Base-by-base conservation (phyloP, 768 basidiomycete genomes). In the Mrakia blollopis region DNA sequence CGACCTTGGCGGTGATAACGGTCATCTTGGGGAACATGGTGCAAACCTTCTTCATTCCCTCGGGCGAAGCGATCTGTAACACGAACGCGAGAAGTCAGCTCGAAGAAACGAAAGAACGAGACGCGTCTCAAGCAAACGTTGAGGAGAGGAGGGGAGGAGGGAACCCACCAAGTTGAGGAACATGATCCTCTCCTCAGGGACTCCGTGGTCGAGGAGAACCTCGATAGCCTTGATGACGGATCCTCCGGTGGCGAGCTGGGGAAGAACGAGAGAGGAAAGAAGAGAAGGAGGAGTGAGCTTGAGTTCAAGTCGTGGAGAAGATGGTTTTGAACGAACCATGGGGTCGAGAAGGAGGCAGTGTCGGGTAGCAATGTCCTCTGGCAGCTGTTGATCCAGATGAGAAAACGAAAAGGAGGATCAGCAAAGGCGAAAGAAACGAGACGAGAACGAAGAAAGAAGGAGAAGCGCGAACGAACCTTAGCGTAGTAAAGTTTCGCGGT, bases 171-270 rank as follows among this genome's bases (percentile, higher is more conserved):
- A 84, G 82, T 98, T 96, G 78, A 97, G 88, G 84, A 98, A 97
- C 79, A 97, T 91, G 78, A 98, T 96, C 75, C 93, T 89, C 77
- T 97, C 94, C 84, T 97, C 93, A 23, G 92, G 91, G 41, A 99
- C 97, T 28, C 92, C 92, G 81, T 93, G 90, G 65, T 93, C 91
- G 84, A 91, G 89, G 18, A 98, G 86, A 5, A 98, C 91, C 83
- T 98, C 96, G 72, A 98, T 91, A 0, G 97, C 97, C 83, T 98
- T 98, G 84, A 95, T 94, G 11, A 95, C 96, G 7, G 95, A 98
- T 63, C 97, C 97, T 35, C 97, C 97, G 0, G 96, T 98, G 0
- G 96, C 96, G 88, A 76, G 69, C 44, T 68, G 37, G 1, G n/a
- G n/a, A n/a, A n/a, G 68, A 47, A 47, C 39, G 10, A n/a, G 41